Evolutionary conservation across 805 yeast genomes (phyloP).

Genomic region (Metschnikowia shivogae): DNA sequence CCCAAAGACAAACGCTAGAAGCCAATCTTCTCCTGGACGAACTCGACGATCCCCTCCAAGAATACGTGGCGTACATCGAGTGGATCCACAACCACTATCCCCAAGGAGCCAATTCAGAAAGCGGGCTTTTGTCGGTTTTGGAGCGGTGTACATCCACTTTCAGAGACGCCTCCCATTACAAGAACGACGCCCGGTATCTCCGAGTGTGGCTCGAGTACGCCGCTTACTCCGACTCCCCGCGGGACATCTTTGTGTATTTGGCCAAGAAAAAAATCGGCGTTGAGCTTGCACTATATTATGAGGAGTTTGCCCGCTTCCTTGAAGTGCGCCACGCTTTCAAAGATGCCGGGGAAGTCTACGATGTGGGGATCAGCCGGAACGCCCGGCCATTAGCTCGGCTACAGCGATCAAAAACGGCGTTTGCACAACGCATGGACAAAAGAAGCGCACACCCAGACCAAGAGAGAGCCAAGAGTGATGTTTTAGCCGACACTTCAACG

Average conservation of each 20-base stretch:
- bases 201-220: slow-evolving; percentile 79
- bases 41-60: slow-evolving; percentile 79
- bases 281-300: slow-evolving; percentile 67
- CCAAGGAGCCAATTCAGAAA: slow-evolving; percentile 55
- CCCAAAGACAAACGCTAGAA: slow-evolving; percentile 37
- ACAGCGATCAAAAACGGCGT: slow-evolving; percentile 37
- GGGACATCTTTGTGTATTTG: slow-evolving; percentile 67
- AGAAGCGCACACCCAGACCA: background rate
- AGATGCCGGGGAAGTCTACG: slow-evolving; percentile 59
- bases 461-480: background rate
- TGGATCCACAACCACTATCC: slow-evolving; percentile 68
- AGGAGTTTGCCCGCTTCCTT: slow-evolving; percentile 64
- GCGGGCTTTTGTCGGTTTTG: slow-evolving; percentile 60
- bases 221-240: slow-evolving; percentile 61
- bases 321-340: slow-evolving; percentile 45
- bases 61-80: slow-evolving; percentile 65
- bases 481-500: too few relatives aligned
- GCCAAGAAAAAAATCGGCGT: slow-evolving; percentile 68
- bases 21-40: slow-evolving; percentile 38
- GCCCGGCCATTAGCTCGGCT: slow-evolving; percentile 61
- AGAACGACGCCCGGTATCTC: slow-evolving; percentile 78
- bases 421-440: slow-evolving; percentile 22
- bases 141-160: slow-evolving; percentile 72
- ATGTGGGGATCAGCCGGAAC: slow-evolving; percentile 49
- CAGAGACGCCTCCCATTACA: slow-evolving; percentile 60